phyloP scores from a whole-genome alignment of 2,329 filamentous ascomycete species.

The Clarireedia homoeocarpa region DNA sequence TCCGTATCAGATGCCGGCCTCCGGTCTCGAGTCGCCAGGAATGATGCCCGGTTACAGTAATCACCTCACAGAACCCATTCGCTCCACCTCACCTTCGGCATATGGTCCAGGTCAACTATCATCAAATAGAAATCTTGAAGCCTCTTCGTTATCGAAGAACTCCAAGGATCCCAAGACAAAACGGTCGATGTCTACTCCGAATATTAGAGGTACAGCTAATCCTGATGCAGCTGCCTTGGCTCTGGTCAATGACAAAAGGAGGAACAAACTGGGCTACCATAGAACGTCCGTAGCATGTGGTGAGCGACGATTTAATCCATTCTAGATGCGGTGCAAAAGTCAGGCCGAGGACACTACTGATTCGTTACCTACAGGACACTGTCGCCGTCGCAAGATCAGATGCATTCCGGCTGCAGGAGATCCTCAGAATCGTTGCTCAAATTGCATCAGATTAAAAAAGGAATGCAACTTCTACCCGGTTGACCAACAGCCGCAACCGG shows the following conservation, averaged over 20 bases:
- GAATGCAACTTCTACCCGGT: constrained; percentile 91
- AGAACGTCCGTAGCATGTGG: constrained; percentile 91
- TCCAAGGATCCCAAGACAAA: constrained; percentile 31
- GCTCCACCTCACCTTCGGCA: constrained; percentile 15
- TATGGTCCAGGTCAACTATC: constrained; percentile 18
- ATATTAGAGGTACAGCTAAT: constrained; percentile 36
- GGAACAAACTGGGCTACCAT: constrained; percentile 94
- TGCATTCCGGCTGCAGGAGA: constrained; percentile 74
- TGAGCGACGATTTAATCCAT: constrained; percentile 44
- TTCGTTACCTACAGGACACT: constrained; percentile 57
- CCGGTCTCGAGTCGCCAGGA: constrained; percentile 21
- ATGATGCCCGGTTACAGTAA: constrained; percentile 24
- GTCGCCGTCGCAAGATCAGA: constrained; percentile 85
- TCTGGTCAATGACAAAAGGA: constrained; percentile 52
- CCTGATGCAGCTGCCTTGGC: constrained; percentile 27
- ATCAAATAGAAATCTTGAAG: constrained; percentile 14
- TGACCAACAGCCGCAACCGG: constrained; percentile 57
- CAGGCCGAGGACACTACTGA: constrained; percentile 13
- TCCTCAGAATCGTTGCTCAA: constrained; percentile 69
- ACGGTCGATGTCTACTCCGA: constrained; percentile 43
- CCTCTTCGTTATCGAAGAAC: constrained; percentile 2
- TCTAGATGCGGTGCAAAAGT: neutral
- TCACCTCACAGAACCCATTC: constrained; percentile 19
- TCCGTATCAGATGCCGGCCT: constrained; percentile 23
- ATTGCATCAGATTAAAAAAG: constrained; percentile 90